Conservation (phyloP, 2,329 filamentous ascomycete species). For the Cyclaneusma minus region DNA sequence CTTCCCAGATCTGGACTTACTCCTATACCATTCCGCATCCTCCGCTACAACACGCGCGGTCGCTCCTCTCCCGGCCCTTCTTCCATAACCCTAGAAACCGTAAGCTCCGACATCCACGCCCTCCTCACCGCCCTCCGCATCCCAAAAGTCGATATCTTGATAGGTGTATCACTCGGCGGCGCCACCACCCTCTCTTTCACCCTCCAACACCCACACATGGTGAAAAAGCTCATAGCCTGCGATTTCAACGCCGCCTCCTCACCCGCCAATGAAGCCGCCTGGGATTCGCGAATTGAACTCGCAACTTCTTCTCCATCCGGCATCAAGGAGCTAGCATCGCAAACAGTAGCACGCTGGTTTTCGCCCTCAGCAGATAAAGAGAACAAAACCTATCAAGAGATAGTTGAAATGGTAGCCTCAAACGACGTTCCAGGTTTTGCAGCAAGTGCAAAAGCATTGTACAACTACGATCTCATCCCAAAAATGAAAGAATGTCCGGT, state of each 20-base stretch:
- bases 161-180: constrained; percentile 72
- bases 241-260: constrained; percentile 66
- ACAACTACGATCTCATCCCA: constrained; percentile 51
- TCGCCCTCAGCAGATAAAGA: constrained; percentile 36
- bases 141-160: constrained; percentile 44
- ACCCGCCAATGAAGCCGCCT: constrained; percentile 59
- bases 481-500: constrained; percentile 37
- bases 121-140: constrained; percentile 58
- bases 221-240: constrained; percentile 52
- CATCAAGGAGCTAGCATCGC: constrained; percentile 44
- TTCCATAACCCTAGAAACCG: constrained; percentile 28
- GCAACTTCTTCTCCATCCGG: constrained; percentile 28
- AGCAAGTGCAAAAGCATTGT: constrained; percentile 53
- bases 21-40: constrained; percentile 39
- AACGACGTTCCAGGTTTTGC: constrained; percentile 59
- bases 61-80: constrained; percentile 5
- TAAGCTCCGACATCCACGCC: constrained; percentile 50
- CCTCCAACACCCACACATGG: constrained; percentile 43
- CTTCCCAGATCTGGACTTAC: constrained; percentile 15
- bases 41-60: constrained; percentile 67
- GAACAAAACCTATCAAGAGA: constrained; percentile 31
- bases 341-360: constrained; percentile 69
- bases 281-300: constrained; percentile 60
- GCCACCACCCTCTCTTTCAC: constrained; percentile 62
- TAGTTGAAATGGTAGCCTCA: constrained; percentile 50